Evolutionary conservation across 768 basidiomycete genomes (phyloP), one percentile per base, ranked within the genome.

Genomic region (Tricholoma terreum): DNA sequence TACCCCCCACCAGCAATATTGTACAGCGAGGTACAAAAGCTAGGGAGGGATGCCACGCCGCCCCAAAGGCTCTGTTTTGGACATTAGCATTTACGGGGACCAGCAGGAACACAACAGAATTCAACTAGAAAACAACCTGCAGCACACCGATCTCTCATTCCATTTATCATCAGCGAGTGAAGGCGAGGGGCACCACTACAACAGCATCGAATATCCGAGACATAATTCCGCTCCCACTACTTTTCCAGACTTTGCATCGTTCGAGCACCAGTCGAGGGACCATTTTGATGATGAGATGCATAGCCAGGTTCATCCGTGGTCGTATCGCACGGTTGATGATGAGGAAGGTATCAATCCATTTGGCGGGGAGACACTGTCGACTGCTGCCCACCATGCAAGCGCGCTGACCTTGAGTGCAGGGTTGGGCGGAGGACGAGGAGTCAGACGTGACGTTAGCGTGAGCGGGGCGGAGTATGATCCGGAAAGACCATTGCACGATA

Each of bases 391-490:
- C 70, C 94, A 97, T 71, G 93, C 92, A 22, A 92, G 89, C 61
- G 92, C 84, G 2, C 76, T 96, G 52, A 96, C 94, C 0, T 79
- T 97, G 15, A 89, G 82, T 52, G 91, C 92, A 3, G 94, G 94
- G 0, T 79, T 96, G 9, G 86, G 81, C 35, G 86, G 82, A 38
- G 77, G 84, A 2, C 74, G 79, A 4, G 72, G 69, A 17, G 70
- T 69, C 17, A 75, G 79, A 48, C 74, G 85, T 57, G 86, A 89
- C 62, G 63, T 71, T 50, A 79, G 84, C 63, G 66, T 89, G 52
- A 89, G 86, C 68, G 89, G 86, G 36, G 87, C 87, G 40, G 92
- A 94, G 66, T 94, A 90, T 60, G 92, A 94, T 68, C 91, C 92
- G 3, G 91, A 94, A 33, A 77, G 92, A 19, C 89, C 89, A 0